phyloP scores from a whole-genome alignment of 2,329 filamentous ascomycete species.

The Venturia effusa region DNA sequence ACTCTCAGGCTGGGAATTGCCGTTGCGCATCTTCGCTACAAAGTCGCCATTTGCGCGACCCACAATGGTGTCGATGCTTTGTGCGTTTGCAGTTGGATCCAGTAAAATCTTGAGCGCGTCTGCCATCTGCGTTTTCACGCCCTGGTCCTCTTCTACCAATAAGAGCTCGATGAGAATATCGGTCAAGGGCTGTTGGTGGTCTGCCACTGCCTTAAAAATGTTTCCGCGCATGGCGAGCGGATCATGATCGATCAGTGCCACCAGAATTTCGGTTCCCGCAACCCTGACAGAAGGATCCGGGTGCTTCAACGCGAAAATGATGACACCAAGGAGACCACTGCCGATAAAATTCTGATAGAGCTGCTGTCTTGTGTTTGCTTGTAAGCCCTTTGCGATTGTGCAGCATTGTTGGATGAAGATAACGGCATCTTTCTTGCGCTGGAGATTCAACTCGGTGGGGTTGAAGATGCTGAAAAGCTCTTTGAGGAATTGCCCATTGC shows the following conservation, averaged over 20 bases:
- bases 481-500: conserved; percentile 64
- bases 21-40: conserved; percentile 48
- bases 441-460: conserved; percentile 49
- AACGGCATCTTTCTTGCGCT: conserved; percentile 84
- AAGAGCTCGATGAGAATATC: conserved; percentile 89
- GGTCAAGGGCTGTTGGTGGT: conserved; percentile 75
- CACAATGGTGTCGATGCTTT: conserved; percentile 46
- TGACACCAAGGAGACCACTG: conserved; percentile 77
- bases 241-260: conserved; percentile 92
- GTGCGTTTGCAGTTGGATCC: conserved; percentile 54
- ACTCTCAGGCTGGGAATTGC: conserved; percentile 58
- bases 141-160: conserved; percentile 81
- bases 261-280: conserved; percentile 85
- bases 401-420: conserved; percentile 96
- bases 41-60: conserved; percentile 56
- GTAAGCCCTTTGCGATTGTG: conserved; percentile 85
- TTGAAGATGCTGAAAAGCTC: conserved; percentile 84
- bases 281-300: conserved; percentile 75
- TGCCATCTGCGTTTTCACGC: conserved; percentile 89
- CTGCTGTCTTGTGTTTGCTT: conserved; percentile 66
- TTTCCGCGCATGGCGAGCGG: conserved; percentile 87
- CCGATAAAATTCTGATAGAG: conserved; percentile 85
- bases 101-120: conserved; percentile 91
- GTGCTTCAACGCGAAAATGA: conserved; percentile 83
- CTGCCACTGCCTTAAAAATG: conserved; percentile 82